Conservation (phyloP, 208 protist genomes). For the Trypanosoma vivax region DNA sequence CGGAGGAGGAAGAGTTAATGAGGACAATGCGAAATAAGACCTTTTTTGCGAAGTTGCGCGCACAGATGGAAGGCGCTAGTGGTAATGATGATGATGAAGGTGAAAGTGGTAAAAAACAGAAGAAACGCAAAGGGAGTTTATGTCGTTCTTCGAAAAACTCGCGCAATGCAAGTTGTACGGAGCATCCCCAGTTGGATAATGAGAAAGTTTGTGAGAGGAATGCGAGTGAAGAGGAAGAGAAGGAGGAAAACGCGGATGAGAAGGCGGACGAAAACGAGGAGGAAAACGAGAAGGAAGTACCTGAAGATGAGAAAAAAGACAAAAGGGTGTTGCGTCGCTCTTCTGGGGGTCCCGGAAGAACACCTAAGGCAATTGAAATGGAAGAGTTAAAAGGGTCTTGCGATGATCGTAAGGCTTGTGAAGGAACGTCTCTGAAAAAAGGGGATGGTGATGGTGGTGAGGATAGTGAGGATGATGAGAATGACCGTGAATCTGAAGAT, state of each 20-base stretch:
- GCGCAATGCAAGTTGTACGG: no score
- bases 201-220: not conserved
- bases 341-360: no score
- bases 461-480: not conserved
- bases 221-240: not conserved
- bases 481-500: not conserved
- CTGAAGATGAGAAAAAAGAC: not conserved
- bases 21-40: conserved; percentile 34
- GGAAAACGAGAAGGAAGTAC: not conserved
- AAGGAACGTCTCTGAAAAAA: not conserved
- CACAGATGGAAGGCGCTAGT: not conserved
- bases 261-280: conserved; percentile 1
- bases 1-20: conserved; percentile 61
- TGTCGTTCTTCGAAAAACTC: not conserved
- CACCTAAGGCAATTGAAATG: not conserved
- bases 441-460: not conserved
- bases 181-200: no score
- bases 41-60: not conserved
- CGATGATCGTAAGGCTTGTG: not conserved
- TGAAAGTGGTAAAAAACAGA: conserved; percentile 10
- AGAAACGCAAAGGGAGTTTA: not conserved
- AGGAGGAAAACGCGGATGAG: not conserved
- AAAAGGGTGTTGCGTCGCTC: no score
- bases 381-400: not conserved
- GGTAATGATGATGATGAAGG: conserved; percentile 14